Conservation (phyloP, 179 eudicot genomes). For the Silene vulgaris region DNA sequence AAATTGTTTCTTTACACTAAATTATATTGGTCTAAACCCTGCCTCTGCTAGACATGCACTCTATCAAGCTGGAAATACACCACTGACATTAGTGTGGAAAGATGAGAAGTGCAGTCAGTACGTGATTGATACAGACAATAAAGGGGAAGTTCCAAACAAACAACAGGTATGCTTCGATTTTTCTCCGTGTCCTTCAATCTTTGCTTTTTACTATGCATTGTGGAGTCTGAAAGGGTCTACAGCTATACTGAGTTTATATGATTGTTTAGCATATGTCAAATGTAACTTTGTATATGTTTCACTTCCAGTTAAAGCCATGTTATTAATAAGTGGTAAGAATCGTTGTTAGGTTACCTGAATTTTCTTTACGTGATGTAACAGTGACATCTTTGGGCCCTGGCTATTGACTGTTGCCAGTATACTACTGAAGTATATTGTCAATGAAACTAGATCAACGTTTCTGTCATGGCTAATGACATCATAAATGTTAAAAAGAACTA, state of each 20-base stretch:
- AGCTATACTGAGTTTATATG: neutral
- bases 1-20: too few relatives aligned
- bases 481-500: neutral
- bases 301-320: neutral
- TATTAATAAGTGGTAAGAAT: too few relatives aligned
- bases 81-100: slow-evolving; percentile 87
- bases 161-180: slow-evolving; percentile 53
- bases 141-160: slow-evolving; percentile 67
- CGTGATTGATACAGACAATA: slow-evolving; percentile 83
- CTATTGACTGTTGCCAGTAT: too few relatives aligned
- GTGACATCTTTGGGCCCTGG: too few relatives aligned
- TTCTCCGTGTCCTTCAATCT: neutral
- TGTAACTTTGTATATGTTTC: neutral
- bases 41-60: slow-evolving; percentile 66
- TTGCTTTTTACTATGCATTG: slow-evolving; percentile 1
- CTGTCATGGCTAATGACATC: neutral
- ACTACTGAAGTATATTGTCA: too few relatives aligned
- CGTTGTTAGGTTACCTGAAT: too few relatives aligned
- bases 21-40: neutral
- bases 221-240: neutral
- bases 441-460: too few relatives aligned
- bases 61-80: slow-evolving; percentile 93
- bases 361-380: too few relatives aligned
- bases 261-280: neutral
- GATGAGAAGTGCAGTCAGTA: slow-evolving; percentile 88